Evolutionary conservation across 805 yeast species (phyloP), one percentile per base, ranked within the genome.

Genomic region (Ogataea siamensis): DNA sequence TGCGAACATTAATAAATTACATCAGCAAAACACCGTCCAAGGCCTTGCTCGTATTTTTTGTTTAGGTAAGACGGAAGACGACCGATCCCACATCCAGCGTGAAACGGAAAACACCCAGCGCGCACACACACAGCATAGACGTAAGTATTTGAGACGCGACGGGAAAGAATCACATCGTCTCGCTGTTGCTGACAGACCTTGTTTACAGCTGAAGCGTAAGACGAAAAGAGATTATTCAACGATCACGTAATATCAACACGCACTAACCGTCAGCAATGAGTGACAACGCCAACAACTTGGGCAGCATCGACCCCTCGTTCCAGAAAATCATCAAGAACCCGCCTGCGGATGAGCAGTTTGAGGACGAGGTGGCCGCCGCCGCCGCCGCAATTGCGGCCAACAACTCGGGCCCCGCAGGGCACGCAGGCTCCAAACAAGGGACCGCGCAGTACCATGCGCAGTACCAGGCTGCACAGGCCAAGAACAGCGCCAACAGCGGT

Each of bases 331-430:
- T 50, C 41, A 46, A 47, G 40, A 34, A 28, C 17, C 31, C 32
- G 20, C 18, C 39, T 13, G 20, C 40, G 5, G 40, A 27, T 12
- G 21, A 27, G 10, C 40, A 28, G 8, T 42, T 32, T 24, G 37
- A 38, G 18, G 45, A 40, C 28, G 59, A 47, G 23, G 54, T 44
- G 10, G 49, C 53, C 21, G 62, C 61, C 18, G 68, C 62, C 20
- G 68, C 66, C 4, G 70, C 66, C 13, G 68, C 63, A 7, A 43
- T 44, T 18, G 55, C 43, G 5, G 56, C 43, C 17, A 48, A 30
- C 34, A 42, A 28, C 24, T 11, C 12, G n/a, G 25, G 25, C 4
- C 25, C 25, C 5, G 25, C 25, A 3, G 1, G 12, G 7, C 12
- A 22, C 13, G 25, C 25, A n/a, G 12, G 27, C 30, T 12, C 26